A percentile compares a stretch with the other conserved stretches of the same genome.
phyloP scores from a whole-genome alignment of 352 stramenopile species.

The Pelagophyceae sp. region DNA sequence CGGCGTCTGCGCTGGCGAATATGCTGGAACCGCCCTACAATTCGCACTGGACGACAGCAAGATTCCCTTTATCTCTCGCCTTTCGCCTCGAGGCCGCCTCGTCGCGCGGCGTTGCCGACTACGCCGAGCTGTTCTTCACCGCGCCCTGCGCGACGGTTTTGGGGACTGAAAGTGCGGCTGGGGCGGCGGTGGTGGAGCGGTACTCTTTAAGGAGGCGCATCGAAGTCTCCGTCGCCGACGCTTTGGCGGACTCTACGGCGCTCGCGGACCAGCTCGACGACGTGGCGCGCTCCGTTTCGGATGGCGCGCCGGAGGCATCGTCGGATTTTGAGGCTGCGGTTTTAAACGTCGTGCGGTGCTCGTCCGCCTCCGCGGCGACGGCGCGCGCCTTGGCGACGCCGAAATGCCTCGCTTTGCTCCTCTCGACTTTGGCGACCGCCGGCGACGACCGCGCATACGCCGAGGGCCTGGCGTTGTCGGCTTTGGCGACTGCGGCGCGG shows the following conservation, averaged over 20 bases:
- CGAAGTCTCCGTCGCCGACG: constrained; percentile 10
- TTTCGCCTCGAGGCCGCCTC: neutral
- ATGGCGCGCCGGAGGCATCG: neutral
- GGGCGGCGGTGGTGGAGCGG: neutral
- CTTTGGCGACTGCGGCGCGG: neutral
- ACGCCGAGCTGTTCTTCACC: neutral
- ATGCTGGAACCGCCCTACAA: constrained; percentile 9
- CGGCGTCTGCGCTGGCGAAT: neutral
- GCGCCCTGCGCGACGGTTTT: neutral
- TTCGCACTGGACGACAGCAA: neutral
- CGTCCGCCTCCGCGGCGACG: neutral
- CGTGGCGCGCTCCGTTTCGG: too few species aligned
- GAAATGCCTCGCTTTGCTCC: neutral
- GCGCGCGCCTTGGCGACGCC: neutral
- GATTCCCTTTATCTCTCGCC: neutral
- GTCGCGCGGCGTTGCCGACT: neutral
- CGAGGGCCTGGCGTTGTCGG: neutral
- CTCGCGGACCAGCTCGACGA: neutral
- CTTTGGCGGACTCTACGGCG: neutral
- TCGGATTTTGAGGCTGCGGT: neutral
- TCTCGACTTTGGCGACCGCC: neutral
- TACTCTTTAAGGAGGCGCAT: neutral
- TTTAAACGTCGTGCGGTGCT: neutral
- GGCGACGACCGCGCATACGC: neutral
- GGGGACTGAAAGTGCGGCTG: too few species aligned